Percentiles rank a stretch among this genome's conserved stretches.
These are phyloP conservation scores for Penicillium sclerotigenum DNA, from an alignment of 2,329 filamentous ascomycete species.

Conservation along the genomic window DNA sequence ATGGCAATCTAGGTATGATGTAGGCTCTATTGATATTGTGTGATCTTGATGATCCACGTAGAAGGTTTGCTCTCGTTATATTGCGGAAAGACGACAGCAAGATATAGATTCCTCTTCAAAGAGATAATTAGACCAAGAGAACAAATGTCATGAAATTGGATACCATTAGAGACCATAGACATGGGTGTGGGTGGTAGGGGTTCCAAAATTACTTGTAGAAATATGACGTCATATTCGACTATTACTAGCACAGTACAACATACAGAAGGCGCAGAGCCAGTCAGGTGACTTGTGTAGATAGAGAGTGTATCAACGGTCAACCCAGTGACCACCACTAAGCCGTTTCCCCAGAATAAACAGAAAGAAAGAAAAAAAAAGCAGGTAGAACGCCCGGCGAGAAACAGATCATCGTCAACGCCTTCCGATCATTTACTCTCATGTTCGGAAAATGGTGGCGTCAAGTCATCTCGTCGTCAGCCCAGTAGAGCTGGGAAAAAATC, in stretches of 20 bases:
- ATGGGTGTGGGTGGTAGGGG: too few species aligned
- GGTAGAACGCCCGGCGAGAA: constrained; percentile 15
- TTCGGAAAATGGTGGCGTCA: constrained; percentile 19
- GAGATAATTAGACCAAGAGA: not conserved
- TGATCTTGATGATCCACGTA: too few species aligned
- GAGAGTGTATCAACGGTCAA: not conserved
- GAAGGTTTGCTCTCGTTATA: not conserved
- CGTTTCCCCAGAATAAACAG: constrained; percentile 13
- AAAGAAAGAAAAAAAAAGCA: constrained; percentile 9
- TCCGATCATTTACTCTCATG: constrained; percentile 16
- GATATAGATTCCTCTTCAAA: not conserved
- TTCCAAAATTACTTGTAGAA: too few species aligned
- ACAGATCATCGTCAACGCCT: constrained; percentile 20
- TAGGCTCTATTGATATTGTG: too few species aligned
- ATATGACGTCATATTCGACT: not conserved
- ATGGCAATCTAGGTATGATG: too few species aligned
- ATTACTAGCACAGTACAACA: not conserved
- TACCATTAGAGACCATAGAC: not conserved
- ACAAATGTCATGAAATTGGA: not conserved
- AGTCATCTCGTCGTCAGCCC: constrained; percentile 21
- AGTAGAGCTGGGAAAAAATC: constrained; percentile 9
- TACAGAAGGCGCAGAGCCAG: not conserved
- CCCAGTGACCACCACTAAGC: constrained; percentile 1
- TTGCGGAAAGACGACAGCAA: not conserved
- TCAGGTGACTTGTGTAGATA: constrained; percentile 1